A percentile compares a stretch with the other conserved stretches of the same genome.
Conservation (phyloP, 345 rosid species). For the Isatis tinctoria region DNA sequence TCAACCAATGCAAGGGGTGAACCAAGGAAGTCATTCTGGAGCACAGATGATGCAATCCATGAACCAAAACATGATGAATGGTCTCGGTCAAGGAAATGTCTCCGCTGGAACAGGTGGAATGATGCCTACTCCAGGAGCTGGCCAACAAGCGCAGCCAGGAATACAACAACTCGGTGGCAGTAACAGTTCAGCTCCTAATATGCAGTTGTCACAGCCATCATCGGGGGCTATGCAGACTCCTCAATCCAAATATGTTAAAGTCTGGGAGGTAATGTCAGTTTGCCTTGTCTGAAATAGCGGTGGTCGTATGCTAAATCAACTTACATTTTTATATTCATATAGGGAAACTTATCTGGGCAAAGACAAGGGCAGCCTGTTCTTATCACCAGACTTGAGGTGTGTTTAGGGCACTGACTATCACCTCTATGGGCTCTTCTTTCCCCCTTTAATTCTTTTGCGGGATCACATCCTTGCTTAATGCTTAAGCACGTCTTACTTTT, state of each 20-base stretch:
- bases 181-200: slow-evolving; percentile 59
- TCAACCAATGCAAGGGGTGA: slow-evolving; percentile 74
- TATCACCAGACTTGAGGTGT: slow-evolving; percentile 91
- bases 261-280: slow-evolving; percentile 85
- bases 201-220: slow-evolving; percentile 70
- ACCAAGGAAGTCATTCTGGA: slow-evolving; percentile 79
- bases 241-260: slow-evolving; percentile 83
- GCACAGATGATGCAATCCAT: slow-evolving; percentile 75
- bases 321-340: slow-evolving; percentile 24
- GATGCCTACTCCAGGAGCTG: slow-evolving; percentile 92
- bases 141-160: slow-evolving; percentile 66
- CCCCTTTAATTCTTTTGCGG: neutral
- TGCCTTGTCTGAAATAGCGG: neutral
- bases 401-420: slow-evolving; percentile 8
- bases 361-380: slow-evolving; percentile 98
- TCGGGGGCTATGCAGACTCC: slow-evolving; percentile 62
- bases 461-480: slow-evolving; percentile 6
- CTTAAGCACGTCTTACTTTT: slow-evolving; percentile 7
- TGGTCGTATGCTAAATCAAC: neutral
- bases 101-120: slow-evolving; percentile 71
- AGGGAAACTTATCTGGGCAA: slow-evolving; percentile 95
- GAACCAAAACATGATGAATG: slow-evolving; percentile 73
- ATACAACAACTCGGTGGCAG: slow-evolving; percentile 61
- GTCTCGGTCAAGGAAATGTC: slow-evolving; percentile 60
- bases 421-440: neutral